phyloP scores from a whole-genome alignment of 805 yeast genomes.

The Priceomyces fermenticarens region DNA sequence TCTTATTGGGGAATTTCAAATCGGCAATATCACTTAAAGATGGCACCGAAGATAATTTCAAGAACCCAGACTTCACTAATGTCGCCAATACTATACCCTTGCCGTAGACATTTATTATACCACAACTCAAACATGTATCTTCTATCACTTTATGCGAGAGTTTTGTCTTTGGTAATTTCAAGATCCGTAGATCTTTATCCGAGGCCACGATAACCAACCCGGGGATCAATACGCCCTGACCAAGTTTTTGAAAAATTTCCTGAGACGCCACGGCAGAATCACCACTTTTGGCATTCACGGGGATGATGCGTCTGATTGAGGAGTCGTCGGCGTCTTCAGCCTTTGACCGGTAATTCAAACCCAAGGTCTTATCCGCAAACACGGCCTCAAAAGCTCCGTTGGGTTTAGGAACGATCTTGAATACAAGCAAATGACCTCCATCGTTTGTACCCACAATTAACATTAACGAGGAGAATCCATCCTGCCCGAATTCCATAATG shows the following conservation, averaged over 20 bases:
- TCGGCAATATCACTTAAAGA: conserved; percentile 57
- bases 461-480: conserved; percentile 67
- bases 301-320: conserved; percentile 52
- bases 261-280: conserved; percentile 62
- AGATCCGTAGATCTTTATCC: conserved; percentile 56
- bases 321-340: conserved; percentile 45
- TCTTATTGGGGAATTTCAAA: conserved; percentile 34
- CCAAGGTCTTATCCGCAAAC: conserved; percentile 41
- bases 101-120: conserved; percentile 46
- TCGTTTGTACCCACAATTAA: conserved; percentile 72
- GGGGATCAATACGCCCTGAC: conserved; percentile 58
- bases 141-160: conserved; percentile 62
- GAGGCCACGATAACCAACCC: conserved; percentile 62
- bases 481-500: conserved; percentile 64
- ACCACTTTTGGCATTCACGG: conserved; percentile 60
- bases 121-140: conserved; percentile 42
- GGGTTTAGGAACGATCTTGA: conserved; percentile 60
- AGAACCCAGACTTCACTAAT: conserved; percentile 43
- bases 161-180: conserved; percentile 60
- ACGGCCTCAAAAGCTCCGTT: conserved; percentile 60
- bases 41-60: conserved; percentile 55
- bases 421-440: conserved; percentile 66
- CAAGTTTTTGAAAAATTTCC: conserved; percentile 53
- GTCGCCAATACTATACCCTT: conserved; percentile 48
- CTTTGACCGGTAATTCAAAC: conserved; percentile 29